phyloP scores from a whole-genome alignment of 768 basidiomycete genomes.

The Mycena vulgaris region DNA sequence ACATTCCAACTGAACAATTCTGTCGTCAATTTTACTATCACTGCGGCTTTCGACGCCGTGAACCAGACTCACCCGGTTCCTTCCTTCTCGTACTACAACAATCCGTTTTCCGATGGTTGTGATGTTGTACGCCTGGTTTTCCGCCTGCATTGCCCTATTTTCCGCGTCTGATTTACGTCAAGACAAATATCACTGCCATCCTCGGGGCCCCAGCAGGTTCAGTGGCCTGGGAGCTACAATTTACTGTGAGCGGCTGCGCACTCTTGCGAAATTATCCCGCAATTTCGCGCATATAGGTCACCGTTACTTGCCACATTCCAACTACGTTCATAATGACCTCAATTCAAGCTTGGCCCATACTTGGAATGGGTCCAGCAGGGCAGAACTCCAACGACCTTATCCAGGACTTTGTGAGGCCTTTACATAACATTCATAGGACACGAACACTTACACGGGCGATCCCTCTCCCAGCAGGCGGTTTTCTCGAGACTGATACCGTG shows the following conservation, averaged over 20 bases:
- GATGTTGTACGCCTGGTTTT: background rate
- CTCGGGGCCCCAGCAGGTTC: too few species aligned
- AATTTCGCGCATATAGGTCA: background rate
- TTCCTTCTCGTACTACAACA: constrained; percentile 11
- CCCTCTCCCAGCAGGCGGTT: too few species aligned
- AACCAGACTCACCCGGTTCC: background rate
- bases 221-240: background rate
- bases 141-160: background rate
- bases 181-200: background rate
- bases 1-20: background rate
- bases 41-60: background rate
- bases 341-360: too few species aligned
- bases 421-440: too few species aligned
- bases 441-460: too few species aligned
- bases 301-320: background rate
- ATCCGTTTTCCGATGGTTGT: constrained; percentile 10
- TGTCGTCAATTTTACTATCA: background rate
- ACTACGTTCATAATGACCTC: background rate
- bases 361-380: too few species aligned
- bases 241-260: background rate
- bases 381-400: too few species aligned
- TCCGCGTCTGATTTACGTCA: background rate
- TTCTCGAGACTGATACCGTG: too few species aligned
- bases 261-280: too few species aligned
- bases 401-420: too few species aligned